These are phyloP conservation scores for Meyerozyma smithsonii DNA, from an alignment of 1,139 yeast species.

Conservation along the genomic window DNA sequence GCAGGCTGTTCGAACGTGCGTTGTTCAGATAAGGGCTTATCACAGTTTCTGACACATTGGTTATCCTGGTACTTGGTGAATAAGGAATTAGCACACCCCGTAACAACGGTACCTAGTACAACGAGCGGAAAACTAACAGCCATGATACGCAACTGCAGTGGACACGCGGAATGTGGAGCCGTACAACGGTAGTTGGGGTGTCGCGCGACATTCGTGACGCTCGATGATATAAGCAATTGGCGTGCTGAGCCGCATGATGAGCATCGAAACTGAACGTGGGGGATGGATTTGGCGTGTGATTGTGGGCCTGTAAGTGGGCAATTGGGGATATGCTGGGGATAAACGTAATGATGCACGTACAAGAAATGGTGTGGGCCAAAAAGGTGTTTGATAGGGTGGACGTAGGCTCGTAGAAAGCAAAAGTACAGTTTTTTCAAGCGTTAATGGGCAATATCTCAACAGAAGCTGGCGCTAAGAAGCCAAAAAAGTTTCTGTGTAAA, in stretches of 20 bases:
- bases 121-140: conserved; percentile 11
- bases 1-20: conserved; percentile 71
- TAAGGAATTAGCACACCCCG: conserved; percentile 72
- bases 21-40: conserved; percentile 36
- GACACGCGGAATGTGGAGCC: not conserved
- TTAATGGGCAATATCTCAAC: not conserved
- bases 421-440: not conserved
- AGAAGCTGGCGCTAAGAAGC: conserved; percentile 16
- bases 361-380: not conserved
- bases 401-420: not conserved
- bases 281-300: not conserved
- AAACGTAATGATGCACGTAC: not conserved
- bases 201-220: not conserved
- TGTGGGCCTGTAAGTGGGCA: not conserved
- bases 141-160: not conserved
- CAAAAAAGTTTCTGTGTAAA: conserved; percentile 9
- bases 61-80: conserved; percentile 75
- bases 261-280: conserved; percentile 18
- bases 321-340: conserved; percentile 5
- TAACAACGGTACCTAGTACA: conserved; percentile 51
- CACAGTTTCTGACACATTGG: conserved; percentile 63
- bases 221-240: not conserved
- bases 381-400: not conserved
- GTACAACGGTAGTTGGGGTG: not conserved
- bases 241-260: conserved; percentile 34